Evolutionary conservation across 2,329 filamentous ascomycete species (phyloP), one percentile per base, ranked within the genome.

Genomic region (Botrytis fabae): DNA sequence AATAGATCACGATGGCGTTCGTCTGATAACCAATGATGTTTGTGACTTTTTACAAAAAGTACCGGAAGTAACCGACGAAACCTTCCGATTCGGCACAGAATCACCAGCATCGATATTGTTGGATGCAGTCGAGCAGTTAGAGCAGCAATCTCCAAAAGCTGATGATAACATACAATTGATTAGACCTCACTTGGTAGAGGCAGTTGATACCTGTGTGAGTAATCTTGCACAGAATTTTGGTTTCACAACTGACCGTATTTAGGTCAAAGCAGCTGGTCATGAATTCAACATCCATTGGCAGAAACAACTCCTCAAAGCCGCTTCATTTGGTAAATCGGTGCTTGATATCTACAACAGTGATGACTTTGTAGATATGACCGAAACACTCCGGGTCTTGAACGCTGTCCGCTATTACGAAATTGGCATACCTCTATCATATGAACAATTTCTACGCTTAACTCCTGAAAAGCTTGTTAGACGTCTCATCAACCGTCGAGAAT

Each of bases 111-210:
- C 95, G 0, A 93, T 98, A n/a, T 85, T 99, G 3, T 86, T 99
- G 0, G 96, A 99, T 81, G 96, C 96, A 0, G 92, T 97, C 2
- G 92, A 94, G 71, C 92, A 98, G 78, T 86, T 99, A 6, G 95
- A 98, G 78, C 90, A 93, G 75, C 94, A 97, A 80, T 98, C 95
- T 0, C 95, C 96, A 2, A 98, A 98, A 82, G 96, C 96, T 12
- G 96, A 99, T 79, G 96, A 99, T 79, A 95, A 98, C 77, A 98
- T 99, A 73, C 96, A 98, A 80, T 88, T 97, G 2, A 99, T 99
- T 78, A 89, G 94, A 61, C 87, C 93, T 0, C 94, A 92, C 78
- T 87, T 99, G 4, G 94, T 94, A 2, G 95, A 98, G 80, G 96
- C 96, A 2, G 95, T 99, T 0, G 95, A 98, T 81, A 92, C 91